Conservation (phyloP, 345 rosid genomes). For the Hypericum perforatum region DNA sequence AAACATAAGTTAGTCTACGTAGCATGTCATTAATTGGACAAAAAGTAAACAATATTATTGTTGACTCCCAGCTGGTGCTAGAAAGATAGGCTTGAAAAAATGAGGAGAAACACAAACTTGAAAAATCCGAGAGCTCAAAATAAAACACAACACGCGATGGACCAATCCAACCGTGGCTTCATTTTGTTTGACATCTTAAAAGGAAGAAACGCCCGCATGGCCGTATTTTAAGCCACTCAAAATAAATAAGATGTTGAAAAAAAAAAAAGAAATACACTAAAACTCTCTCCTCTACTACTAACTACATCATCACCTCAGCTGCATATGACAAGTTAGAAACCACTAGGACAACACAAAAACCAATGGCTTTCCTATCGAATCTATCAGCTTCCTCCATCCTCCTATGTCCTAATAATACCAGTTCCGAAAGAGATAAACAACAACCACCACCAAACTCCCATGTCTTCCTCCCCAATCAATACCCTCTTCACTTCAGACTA, state of each 20-base stretch:
- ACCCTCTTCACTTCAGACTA: slow-evolving; percentile 11
- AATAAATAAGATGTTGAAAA: neutral
- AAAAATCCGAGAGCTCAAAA: too few species aligned
- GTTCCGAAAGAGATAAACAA: slow-evolving; percentile 23
- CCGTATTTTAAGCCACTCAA: slow-evolving; percentile 48
- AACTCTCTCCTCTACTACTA: slow-evolving; percentile 3
- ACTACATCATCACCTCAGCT: slow-evolving; percentile 1
- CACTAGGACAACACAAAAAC: slow-evolving; percentile 1
- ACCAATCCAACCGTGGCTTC: too few species aligned
- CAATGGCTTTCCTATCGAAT: slow-evolving; percentile 74
- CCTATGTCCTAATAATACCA: slow-evolving; percentile 34
- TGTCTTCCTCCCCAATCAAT: slow-evolving; percentile 15
- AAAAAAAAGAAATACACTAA: slow-evolving; percentile 12
- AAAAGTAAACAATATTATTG: too few species aligned
- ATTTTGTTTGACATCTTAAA: too few species aligned
- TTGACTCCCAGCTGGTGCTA: too few species aligned
- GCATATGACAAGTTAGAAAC: slow-evolving; percentile 22
- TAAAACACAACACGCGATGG: too few species aligned
- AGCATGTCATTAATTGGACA: too few species aligned
- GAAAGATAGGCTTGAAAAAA: too few species aligned
- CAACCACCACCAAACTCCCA: slow-evolving; percentile 18
- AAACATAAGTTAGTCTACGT: too few species aligned
- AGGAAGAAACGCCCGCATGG: slow-evolving; percentile 10
- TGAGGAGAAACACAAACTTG: too few species aligned
- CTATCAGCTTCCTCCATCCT: slow-evolving; percentile 51